Evolutionary conservation across 225 moss, liverwort and hornwort genomes (phyloP).

Genomic region (Antitrichia curtipendula): DNA sequence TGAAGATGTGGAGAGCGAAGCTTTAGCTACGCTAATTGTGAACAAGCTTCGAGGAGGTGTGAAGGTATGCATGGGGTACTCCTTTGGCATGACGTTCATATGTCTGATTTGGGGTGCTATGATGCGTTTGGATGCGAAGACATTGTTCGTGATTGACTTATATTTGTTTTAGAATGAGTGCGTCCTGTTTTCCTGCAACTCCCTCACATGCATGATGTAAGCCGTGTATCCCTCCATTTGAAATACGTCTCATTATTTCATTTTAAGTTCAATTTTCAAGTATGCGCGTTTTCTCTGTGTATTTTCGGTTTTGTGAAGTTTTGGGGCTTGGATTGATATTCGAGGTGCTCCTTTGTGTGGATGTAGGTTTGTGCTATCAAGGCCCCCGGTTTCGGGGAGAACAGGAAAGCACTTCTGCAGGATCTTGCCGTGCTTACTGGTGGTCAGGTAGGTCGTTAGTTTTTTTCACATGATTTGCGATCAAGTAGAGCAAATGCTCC

Average conservation of each 20-base stretch:
- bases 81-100: neutral
- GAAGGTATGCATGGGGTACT: slow-evolving; percentile 32
- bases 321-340: neutral
- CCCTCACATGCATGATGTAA: no score
- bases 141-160: neutral
- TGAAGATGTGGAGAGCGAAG: slow-evolving; percentile 97
- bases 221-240: no score
- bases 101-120: neutral
- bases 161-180: no score
- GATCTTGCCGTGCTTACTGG: slow-evolving; percentile 89
- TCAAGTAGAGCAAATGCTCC: accelerated
- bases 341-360: neutral
- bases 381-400: slow-evolving; percentile 97
- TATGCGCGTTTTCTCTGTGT: accelerated
- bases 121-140: neutral
- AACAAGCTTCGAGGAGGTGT: slow-evolving; percentile 90
- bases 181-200: no score
- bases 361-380: slow-evolving; percentile 84
- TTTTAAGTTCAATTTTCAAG: accelerated
- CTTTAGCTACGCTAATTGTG: slow-evolving; percentile 82
- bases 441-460: slow-evolving; percentile 50
- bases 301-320: neutral
- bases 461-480: neutral
- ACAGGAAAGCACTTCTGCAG: slow-evolving; percentile 74
- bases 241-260: no score